Base-by-base conservation (phyloP, 306 rosid genomes). In the Rosa chinensis region DNA sequence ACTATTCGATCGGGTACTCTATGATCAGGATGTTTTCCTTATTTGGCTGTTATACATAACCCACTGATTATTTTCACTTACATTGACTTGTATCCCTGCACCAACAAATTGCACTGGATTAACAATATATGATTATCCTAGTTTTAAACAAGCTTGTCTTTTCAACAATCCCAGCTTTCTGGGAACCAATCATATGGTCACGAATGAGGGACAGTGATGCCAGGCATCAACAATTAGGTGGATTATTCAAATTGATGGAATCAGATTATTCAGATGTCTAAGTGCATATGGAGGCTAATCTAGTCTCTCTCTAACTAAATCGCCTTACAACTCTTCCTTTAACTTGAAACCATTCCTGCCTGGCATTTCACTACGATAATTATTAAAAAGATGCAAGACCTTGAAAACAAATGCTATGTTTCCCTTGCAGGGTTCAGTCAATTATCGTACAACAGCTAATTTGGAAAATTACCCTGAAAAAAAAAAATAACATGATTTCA, bases 401-500 rank as follows among this genome's bases (percentile, higher is more conserved):
- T 40, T 40, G 23, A 42, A 32, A 68, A 40, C 28, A 43, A 43
- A n/a, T 10, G 32, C 73, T 42, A 10, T 0, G 53, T 8, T 67
- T 20, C 49, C 14, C 49, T 10, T 43, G 17, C 14, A 32, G 13
- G 59, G 21, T 52, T 37, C 73, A 45, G 44, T 47, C 69, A 48
- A 55, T 77, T 21, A n/a, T 48, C n/a, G 20, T 66, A 66, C 50
- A 58, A 45, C 40, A 53, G 67, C 10, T 53, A 1, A 45, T 43
- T 73, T 53, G 42, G 42, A 80, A 25, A 77, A 66, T 40, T 6
- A 44, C 70, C 53, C 64, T 0, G 39, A 23, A 43, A 75, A 12
- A 12, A 12, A 71, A 62, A 58, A 76, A 66, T 43, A 70, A 78
- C 74, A 73, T 69, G 52, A 76, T 56, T 74, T 78, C 73, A 82